Conservation (phyloP, 2,329 filamentous ascomycete genomes). For the Phyllachora maydis region DNA sequence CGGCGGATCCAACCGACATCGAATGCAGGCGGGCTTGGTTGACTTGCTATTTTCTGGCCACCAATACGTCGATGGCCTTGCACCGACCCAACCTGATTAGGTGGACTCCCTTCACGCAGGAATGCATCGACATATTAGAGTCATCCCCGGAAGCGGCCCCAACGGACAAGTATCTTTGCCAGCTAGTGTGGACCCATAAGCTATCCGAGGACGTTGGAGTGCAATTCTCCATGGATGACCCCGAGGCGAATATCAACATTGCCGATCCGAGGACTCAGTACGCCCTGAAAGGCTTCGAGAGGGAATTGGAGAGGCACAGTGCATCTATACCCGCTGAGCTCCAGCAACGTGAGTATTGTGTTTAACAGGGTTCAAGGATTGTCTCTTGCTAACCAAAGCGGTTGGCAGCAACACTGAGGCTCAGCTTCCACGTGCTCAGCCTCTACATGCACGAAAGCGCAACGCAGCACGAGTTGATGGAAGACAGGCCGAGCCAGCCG, state of each 20-base stretch:
- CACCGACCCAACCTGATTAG: constrained; percentile 38
- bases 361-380: neutral
- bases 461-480: constrained; percentile 41
- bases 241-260: constrained; percentile 28
- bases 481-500: constrained; percentile 23
- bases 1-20: constrained; percentile 28
- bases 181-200: constrained; percentile 36
- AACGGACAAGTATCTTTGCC: constrained; percentile 34
- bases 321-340: constrained; percentile 28
- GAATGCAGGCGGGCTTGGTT: constrained; percentile 38
- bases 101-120: constrained; percentile 38
- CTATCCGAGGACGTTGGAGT: constrained; percentile 48
- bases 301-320: constrained; percentile 39
- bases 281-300: constrained; percentile 42
- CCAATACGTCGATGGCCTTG: constrained; percentile 38
- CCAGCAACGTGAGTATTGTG: constrained; percentile 34
- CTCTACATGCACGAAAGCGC: constrained; percentile 61
- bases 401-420: constrained; percentile 34
- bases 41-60: constrained; percentile 34
- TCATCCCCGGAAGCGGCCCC: constrained; percentile 31
- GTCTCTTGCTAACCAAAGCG: constrained; percentile 4
- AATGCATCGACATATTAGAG: constrained; percentile 34
- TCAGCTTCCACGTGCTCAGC: constrained; percentile 44
- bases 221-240: constrained; percentile 48
- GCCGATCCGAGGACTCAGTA: constrained; percentile 43